A percentile compares a stretch with the other conserved stretches of the same genome.
Evolutionary conservation across 2,329 filamentous ascomycete species (phyloP).

Genomic region (Alternaria sp.): DNA sequence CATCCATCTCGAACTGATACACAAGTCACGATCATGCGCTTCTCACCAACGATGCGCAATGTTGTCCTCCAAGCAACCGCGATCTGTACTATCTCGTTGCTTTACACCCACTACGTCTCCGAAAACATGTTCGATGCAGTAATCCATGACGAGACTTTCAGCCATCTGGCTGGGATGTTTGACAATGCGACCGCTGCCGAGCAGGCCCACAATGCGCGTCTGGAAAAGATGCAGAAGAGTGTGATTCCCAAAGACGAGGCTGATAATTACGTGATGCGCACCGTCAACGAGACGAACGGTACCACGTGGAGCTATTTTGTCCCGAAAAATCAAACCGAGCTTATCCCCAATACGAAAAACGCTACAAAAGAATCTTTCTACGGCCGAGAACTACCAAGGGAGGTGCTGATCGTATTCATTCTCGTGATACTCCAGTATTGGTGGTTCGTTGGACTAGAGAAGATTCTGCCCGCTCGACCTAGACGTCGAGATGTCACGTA

Average conservation of each 20-base stretch:
- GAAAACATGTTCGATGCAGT: conserved; percentile 15
- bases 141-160: conserved; percentile 9
- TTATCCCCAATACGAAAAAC: background rate
- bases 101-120: conserved; percentile 14
- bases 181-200: background rate
- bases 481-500: background rate
- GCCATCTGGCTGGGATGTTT: conserved; percentile 3
- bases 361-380: conserved; percentile 16
- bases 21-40: conserved; percentile 8
- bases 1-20: background rate
- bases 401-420: conserved; percentile 5
- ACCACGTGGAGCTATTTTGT: background rate
- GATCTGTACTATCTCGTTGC: conserved; percentile 10
- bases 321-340: conserved; percentile 3
- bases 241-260: background rate
- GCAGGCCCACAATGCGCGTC: background rate
- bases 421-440: conserved; percentile 20
- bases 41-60: conserved; percentile 21
- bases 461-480: conserved; percentile 19
- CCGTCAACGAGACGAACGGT: background rate
- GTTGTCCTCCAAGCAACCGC: conserved; percentile 22
- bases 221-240: background rate
- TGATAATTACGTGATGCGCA: background rate
- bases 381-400: conserved; percentile 9
- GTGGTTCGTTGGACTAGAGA: conserved; percentile 25